phyloP scores from a whole-genome alignment of 441 rosid genomes.

The Aleurites moluccanus region DNA sequence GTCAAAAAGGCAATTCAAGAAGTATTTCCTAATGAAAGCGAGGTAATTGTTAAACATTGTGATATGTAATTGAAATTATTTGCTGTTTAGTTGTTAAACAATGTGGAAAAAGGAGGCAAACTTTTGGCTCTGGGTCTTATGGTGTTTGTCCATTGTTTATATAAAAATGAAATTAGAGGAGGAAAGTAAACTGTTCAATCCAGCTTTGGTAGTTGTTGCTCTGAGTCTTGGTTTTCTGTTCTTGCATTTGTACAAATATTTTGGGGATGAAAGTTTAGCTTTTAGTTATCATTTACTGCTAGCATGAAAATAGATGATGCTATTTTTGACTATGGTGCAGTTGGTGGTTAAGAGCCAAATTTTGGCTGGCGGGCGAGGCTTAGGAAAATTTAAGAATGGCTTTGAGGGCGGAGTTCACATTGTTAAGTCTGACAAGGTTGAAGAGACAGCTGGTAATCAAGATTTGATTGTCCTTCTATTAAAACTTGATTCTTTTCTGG shows the following conservation, averaged over 20 bases:
- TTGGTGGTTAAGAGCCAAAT: constrained; percentile 94
- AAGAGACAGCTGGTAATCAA: constrained; percentile 72
- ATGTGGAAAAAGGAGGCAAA: not conserved
- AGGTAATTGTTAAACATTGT: constrained; percentile 40
- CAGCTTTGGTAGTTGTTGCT: not conserved
- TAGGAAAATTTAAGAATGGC: constrained; percentile 85
- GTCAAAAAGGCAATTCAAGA: constrained; percentile 59
- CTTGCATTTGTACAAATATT: not conserved
- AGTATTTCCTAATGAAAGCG: constrained; percentile 62
- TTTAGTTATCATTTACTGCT: not conserved
- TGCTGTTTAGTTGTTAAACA: not conserved
- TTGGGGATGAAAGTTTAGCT: not conserved
- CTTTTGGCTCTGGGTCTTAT: not conserved
- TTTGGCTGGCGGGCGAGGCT: constrained; percentile 98
- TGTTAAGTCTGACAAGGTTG: constrained; percentile 69
- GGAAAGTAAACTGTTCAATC: not conserved
- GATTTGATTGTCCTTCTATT: not conserved
- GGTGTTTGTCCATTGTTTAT: not conserved
- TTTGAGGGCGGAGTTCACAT: constrained; percentile 97
- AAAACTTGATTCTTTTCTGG: not conserved
- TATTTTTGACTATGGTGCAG: constrained; percentile 44
- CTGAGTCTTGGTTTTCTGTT: not conserved
- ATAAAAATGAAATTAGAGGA: not conserved
- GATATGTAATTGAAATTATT: not conserved
- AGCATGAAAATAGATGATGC: constrained; percentile 5